Percentiles rank a stretch among this genome's conserved stretches.
phyloP scores from a whole-genome alignment of 2,329 filamentous ascomycete species.

The Aspergillus calidoustus region DNA sequence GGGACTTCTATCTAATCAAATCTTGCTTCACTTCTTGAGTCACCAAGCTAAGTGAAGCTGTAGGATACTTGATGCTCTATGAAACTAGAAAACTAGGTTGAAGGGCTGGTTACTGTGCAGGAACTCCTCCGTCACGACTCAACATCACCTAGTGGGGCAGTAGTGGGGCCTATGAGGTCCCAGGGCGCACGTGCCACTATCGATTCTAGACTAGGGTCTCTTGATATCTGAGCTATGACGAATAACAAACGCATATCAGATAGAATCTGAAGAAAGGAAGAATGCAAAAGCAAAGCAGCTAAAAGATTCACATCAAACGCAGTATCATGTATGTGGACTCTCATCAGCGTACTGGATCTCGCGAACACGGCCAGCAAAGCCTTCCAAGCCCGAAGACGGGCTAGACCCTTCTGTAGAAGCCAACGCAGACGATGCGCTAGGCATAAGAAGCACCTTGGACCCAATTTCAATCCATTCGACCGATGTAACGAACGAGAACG shows the following conservation, averaged over 20 bases:
- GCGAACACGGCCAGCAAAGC: constrained; percentile 60
- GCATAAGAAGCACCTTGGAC: constrained; percentile 64
- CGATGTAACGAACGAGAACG: constrained; percentile 61
- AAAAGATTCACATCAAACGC: neutral
- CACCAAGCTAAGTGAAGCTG: neutral
- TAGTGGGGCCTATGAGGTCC: constrained; percentile 4
- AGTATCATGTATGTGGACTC: neutral
- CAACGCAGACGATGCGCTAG: constrained; percentile 56
- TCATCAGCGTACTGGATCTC: constrained; percentile 53
- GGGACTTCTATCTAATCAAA: neutral
- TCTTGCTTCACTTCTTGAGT: neutral
- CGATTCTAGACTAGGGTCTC: too few relatives aligned
- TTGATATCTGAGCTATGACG: too few relatives aligned
- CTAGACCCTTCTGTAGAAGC: constrained; percentile 53
- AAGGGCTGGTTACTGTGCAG: constrained; percentile 2
- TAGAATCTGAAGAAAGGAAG: neutral
- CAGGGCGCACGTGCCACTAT: constrained; percentile 9
- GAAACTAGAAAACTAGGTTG: neutral
- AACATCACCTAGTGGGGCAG: neutral
- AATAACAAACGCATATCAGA: neutral
- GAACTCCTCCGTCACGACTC: neutral
- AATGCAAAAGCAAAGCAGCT: neutral
- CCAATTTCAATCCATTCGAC: constrained; percentile 62
- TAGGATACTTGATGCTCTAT: neutral
- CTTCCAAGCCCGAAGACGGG: constrained; percentile 59